Conservation (phyloP, 495 filamentous ascomycete genomes). For the Neurospora sp. region DNA sequence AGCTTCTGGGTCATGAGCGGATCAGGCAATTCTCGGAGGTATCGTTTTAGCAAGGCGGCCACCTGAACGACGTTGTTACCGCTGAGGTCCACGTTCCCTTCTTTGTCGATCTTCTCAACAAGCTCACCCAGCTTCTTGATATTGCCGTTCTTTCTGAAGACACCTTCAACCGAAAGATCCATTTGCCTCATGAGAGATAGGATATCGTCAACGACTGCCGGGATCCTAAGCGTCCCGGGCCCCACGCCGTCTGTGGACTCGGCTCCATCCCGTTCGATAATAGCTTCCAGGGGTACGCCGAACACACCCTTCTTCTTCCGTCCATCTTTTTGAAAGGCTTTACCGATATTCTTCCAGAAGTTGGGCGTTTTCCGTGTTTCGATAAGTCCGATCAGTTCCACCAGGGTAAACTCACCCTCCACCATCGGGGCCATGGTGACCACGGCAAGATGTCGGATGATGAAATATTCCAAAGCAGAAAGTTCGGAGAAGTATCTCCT, state of each 20-base stretch:
- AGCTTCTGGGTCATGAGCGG: conserved; percentile 93
- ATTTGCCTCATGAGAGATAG: conserved; percentile 92
- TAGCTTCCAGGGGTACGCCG: conserved; percentile 71
- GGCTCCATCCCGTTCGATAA: conserved; percentile 87
- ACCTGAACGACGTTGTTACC: conserved; percentile 86
- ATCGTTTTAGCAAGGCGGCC: conserved; percentile 90
- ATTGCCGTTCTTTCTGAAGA: conserved; percentile 98
- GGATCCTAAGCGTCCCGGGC: conserved; percentile 78
- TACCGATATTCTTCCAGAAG: conserved; percentile 96
- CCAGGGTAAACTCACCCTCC: conserved; percentile 80
- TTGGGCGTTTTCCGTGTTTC: conserved; percentile 79
- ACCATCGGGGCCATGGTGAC: conserved; percentile 90
- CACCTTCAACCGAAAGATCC: conserved; percentile 98
- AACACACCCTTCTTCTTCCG: conserved; percentile 92
- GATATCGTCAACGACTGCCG: conserved; percentile 81
- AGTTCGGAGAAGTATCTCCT: conserved; percentile 95
- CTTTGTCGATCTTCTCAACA: conserved; percentile 70
- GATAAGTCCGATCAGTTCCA: conserved; percentile 90
- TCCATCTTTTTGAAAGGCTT: conserved; percentile 81
- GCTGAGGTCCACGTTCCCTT: conserved; percentile 70
- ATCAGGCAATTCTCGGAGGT: conserved; percentile 89
- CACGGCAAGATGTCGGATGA: conserved; percentile 89
- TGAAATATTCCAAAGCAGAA: conserved; percentile 93
- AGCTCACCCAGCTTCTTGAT: conserved; percentile 83
- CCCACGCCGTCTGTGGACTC: conserved; percentile 95